These are phyloP conservation scores for Lepidopterella palustris DNA, from an alignment of 495 filamentous ascomycete genomes.

Conservation along the genomic window DNA sequence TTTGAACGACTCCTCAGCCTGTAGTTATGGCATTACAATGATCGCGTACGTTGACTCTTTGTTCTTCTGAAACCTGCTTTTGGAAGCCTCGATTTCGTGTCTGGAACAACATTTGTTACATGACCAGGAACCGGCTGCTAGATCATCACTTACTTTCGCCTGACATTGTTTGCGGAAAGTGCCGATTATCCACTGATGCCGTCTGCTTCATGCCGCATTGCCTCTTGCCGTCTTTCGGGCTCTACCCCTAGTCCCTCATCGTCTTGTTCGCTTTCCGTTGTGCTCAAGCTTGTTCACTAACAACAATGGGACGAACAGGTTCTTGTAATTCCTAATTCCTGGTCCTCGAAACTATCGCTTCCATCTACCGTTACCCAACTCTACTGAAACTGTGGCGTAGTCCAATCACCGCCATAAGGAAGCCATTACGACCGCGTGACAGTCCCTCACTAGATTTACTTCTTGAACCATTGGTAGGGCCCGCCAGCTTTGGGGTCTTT, in stretches of 20 bases:
- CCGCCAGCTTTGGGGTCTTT: neutral
- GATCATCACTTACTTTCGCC: neutral
- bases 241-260: neutral
- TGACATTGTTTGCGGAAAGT: neutral
- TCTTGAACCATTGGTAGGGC: neutral
- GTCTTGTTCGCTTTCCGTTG: neutral
- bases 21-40: neutral
- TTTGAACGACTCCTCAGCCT: neutral
- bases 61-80: constrained; percentile 4
- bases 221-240: neutral
- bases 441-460: neutral
- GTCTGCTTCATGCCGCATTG: neutral
- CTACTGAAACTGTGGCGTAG: neutral
- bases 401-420: neutral
- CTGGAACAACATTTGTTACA: neutral
- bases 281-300: neutral
- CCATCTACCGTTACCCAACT: neutral
- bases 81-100: neutral
- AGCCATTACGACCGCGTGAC: neutral
- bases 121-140: neutral
- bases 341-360: neutral
- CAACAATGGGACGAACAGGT: neutral
- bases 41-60: constrained; percentile 1
- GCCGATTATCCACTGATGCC: neutral
- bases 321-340: neutral